These are phyloP conservation scores for Colletotrichum truncatum DNA, from an alignment of 2,329 filamentous ascomycete genomes.

Conservation along the genomic window DNA sequence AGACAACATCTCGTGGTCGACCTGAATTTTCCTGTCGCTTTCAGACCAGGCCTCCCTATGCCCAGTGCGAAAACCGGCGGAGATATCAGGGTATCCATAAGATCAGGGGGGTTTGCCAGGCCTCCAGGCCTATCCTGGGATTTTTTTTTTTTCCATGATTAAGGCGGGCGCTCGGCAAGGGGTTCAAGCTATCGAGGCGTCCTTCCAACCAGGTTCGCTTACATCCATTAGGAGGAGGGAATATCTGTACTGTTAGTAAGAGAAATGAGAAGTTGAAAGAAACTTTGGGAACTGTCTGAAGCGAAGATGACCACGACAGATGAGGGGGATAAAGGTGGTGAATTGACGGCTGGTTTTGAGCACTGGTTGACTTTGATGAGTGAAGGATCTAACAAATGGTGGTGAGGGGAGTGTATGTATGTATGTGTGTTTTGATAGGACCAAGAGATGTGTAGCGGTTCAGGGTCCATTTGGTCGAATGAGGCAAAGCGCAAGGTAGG, in stretches of 20 bases:
- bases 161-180: background rate
- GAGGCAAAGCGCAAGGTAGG: background rate
- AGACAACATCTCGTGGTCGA: background rate
- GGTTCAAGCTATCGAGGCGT: conserved; percentile 1
- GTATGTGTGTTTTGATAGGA: background rate
- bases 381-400: background rate
- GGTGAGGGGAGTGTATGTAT: background rate
- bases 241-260: background rate
- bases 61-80: background rate
- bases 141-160: background rate
- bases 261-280: background rate
- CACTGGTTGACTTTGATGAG: background rate
- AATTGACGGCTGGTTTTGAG: background rate
- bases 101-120: background rate
- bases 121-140: background rate
- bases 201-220: background rate
- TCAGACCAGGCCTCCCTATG: background rate
- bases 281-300: background rate
- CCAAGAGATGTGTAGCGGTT: background rate
- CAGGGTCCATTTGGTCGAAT: conserved; percentile 4
- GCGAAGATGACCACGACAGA: background rate
- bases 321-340: background rate
- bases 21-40: background rate
- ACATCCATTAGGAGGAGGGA: background rate
- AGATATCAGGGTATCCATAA: background rate